Evolutionary conservation across 495 filamentous ascomycete species (phyloP), one percentile per base, ranked within the genome.

Genomic region (Aspergillus bridgeri): DNA sequence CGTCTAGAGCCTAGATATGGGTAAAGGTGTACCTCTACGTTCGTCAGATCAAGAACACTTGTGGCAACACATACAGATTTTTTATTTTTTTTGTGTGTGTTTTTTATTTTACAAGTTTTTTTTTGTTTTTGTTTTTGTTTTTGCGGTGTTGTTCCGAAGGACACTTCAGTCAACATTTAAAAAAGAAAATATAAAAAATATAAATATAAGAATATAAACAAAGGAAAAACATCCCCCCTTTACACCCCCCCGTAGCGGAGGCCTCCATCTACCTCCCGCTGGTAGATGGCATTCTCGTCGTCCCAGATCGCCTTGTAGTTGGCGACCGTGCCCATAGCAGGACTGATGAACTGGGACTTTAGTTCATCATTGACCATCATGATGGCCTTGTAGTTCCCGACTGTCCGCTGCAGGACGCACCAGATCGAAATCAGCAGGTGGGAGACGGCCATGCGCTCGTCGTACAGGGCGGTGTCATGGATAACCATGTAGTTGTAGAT

Each of bases 391-490:
- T 70, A 69, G 24, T 50, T 63, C 19, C 65, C 56, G 29, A 67
- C 64, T 1, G 55, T 46, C 20, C 60, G 60, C 13, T 27, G 57
- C 5, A 69, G 43, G 21, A 65, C 47, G 13, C 64, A 52, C 63
- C 64, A 71, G 19, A 66, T 53, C 1, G 60, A 33, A 45, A 64
- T 59, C 7, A 72, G 48, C 0, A 55, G 50, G 1, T 57, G 48
- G 2, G 60, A 57, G 13, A 71, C 20, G 3, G 58, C 42, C 9
- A 56, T 15, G 6, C 63, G 63, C 9, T 47, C 58, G n/a, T 42
- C n/a, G 43, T 64, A 46, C 5, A 60, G 2, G 11, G n/a, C 44
- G 0, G 56, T 56, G 17, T 69, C 64, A 0, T 46, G 42, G 15
- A 60, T 9, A 21, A 67, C 43, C 20, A 64, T 64, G 3, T 47